Evolutionary conservation across 2,329 filamentous ascomycete species (phyloP), one percentile per base, ranked within the genome.

Genomic region (Chrysoporthe deuterocubensis): DNA sequence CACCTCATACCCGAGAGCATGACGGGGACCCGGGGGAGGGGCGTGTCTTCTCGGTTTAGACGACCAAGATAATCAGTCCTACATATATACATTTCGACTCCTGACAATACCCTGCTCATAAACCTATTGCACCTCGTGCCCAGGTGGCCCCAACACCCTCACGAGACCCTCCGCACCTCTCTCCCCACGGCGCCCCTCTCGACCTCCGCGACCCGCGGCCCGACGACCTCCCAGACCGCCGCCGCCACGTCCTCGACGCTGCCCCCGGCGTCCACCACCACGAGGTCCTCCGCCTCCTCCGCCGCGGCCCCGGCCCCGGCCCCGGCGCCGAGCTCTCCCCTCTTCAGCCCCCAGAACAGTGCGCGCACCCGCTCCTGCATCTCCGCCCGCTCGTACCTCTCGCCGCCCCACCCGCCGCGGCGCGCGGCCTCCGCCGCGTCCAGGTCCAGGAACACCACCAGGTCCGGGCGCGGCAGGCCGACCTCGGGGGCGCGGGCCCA

Each of bases 401-500:
- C 96, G 21, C 85, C 87, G 1, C 96, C 96, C 83, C 90, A 99
- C 0, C 93, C 95, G n/a, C 93, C 94, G 21, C 96, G 85, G 73
- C 85, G 85, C 42, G 87, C 87, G 11, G 94, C 94, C 69, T 89
- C 86, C 61, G 89, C 87, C 46, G 92, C 87, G 7, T 90, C 88
- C 62, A 98, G 86, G 75, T 96, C 92, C 43, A 99, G 84, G 75
- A 98, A 98, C 0, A 98, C 78, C 13, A 95, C 93, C 11, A 94
- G 77, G 80, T 99, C 96, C 0, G 96, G 95, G 4, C 91, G 87
- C 1, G 96, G 95, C 0, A 99, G 85, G 0, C 95, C 95, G 16
- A 92, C 85, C 74, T 98, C 96, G 1, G 94, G 93, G 18, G 89
- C 85, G 72, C 92, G 89, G 8, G 93, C 94, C 94, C 96, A 99